Base-by-base conservation (phyloP, 2,329 filamentous ascomycete species). In the Ceratocystis smalleyi region DNA sequence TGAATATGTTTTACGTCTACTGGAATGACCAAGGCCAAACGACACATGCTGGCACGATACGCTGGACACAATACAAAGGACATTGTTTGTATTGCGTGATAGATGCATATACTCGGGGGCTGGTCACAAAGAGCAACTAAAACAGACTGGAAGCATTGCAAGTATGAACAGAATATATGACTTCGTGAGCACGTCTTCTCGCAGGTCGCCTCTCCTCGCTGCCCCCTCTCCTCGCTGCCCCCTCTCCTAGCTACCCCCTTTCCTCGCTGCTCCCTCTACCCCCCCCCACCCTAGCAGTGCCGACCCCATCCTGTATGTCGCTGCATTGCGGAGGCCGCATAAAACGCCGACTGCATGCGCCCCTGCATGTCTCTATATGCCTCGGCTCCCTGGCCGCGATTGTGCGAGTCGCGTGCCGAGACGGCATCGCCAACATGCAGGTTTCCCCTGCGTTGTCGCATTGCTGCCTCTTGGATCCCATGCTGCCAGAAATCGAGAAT, bases 401-500 rank as follows among this genome's bases (percentile, higher is more conserved):
- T 78, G 75, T 1, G 72, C 68, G 61, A 74, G 76, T 1, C 74
- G 76, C 0, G 75, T 74, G 30, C 68, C 35, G 63, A 69, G 4
- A 69, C 68, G 15, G 66, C 67, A 7, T 70, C 84, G 12, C 77
- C 76, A 67, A 83, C 81, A 45, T 80, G 80, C 17, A 87, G 75
- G 24, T 76, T 75, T 2, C 78, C 78, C 69, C 83, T 78, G 45
- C 78, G 78, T 65, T 82, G 78, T 62, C 81, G 79, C 64, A 86
- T 70, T 0, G 85, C 82, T 8, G 85, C 81, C 55, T 78, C 77
- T 66, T 77, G 75, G 62, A 90, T 81, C 2, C 83, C 78, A 4
- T 79, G 75, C 7, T 77, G 78, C 84, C 87, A 89, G 64, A 81
- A 73, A 65, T 81, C 79, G 68, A 83, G 83, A 81, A 83, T 87